A percentile compares a stretch with the other conserved stretches of the same genome.
These are phyloP conservation scores for Cucurbita maxima DNA, from an alignment of 306 rosid genomes.

Conservation along the genomic window DNA sequence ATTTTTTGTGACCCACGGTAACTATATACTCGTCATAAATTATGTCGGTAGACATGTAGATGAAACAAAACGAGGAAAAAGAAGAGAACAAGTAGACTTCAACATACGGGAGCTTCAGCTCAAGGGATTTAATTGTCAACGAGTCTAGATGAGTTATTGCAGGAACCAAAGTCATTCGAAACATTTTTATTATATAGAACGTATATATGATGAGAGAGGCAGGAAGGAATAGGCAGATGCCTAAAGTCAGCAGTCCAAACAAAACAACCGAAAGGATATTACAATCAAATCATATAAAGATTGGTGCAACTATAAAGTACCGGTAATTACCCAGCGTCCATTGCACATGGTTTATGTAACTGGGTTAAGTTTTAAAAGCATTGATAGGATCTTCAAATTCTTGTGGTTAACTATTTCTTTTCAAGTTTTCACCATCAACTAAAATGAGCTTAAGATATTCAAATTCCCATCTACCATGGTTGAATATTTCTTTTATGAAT, in stretches of 20 bases:
- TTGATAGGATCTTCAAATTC: not conserved
- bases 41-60: not conserved
- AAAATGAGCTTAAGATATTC: not conserved
- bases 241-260: not conserved
- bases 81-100: not conserved
- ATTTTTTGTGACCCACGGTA: not conserved
- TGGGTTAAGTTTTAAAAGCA: not conserved
- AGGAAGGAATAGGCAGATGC: not conserved
- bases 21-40: not conserved
- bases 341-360: not conserved
- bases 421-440: not conserved
- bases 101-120: not conserved
- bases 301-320: not conserved
- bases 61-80: not conserved
- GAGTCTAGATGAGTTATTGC: not conserved
- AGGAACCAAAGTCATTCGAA: not conserved
- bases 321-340: not conserved
- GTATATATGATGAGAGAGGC: not conserved
- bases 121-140: not conserved
- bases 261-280: not conserved
- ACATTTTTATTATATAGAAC: not conserved
- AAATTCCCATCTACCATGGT: not conserved
- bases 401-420: too few species aligned
- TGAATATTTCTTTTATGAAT: not conserved
- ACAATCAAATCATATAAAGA: not conserved